phyloP scores from a whole-genome alignment of 371 early-diverging fungal species.

The Mortierella sp. region DNA sequence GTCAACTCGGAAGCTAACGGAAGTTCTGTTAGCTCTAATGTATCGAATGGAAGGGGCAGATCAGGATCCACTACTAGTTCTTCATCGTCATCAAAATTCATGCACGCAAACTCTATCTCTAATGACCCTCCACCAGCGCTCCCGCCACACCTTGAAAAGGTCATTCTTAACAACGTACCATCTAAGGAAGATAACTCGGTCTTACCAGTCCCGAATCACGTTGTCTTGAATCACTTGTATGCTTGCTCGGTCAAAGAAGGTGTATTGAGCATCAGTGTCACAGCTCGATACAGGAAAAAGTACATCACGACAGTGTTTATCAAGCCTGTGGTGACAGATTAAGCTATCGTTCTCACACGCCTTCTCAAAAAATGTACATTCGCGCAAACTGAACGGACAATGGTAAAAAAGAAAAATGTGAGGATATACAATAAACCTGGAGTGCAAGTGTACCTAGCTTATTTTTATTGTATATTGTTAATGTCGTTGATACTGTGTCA shows the following conservation, averaged over 20 bases:
- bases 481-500: not conserved
- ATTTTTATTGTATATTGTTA: not conserved
- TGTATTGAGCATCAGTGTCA: conserved; percentile 94
- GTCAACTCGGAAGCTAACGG: conserved; percentile 14
- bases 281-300: conserved; percentile 90
- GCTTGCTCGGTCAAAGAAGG: conserved; percentile 96
- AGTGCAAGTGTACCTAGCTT: not conserved
- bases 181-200: conserved; percentile 83
- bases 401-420: not conserved
- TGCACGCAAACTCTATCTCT: conserved; percentile 31
- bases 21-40: conserved; percentile 8
- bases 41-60: conserved; percentile 4
- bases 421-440: conserved; percentile 5
- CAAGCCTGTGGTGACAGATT: conserved; percentile 70
- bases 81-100: conserved; percentile 32
- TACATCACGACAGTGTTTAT: conserved; percentile 88
- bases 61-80: conserved; percentile 14
- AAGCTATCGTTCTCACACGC: not conserved
- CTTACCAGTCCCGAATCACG: conserved; percentile 93
- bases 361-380: not conserved
- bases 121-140: conserved; percentile 84
- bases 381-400: not conserved
- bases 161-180: conserved; percentile 83
- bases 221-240: conserved; percentile 94
- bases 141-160: conserved; percentile 94